Evolutionary conservation across 2,329 filamentous ascomycete species (phyloP).

Genomic region (Calonectria hongkongensis): DNA sequence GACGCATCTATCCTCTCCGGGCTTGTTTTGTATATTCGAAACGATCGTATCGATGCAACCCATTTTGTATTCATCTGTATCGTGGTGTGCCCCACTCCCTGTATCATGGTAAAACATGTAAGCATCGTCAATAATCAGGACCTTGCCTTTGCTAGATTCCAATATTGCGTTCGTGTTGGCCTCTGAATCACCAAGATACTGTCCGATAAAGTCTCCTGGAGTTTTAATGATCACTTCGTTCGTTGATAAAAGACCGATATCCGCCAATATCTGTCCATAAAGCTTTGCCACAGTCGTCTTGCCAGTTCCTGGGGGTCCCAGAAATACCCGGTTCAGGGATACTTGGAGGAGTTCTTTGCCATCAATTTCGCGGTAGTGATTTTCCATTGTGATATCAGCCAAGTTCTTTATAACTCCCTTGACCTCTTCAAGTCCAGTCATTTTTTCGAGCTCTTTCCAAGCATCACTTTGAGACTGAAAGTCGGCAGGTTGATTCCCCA

Average conservation of each 20-base stretch:
- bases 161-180: slow-evolving; percentile 82
- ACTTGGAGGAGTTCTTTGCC: slow-evolving; percentile 75
- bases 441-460: slow-evolving; percentile 74
- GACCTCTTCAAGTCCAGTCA: slow-evolving; percentile 76
- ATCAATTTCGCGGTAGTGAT: slow-evolving; percentile 78
- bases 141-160: slow-evolving; percentile 78
- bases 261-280: slow-evolving; percentile 80
- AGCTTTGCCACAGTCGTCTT: slow-evolving; percentile 84
- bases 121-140: slow-evolving; percentile 86
- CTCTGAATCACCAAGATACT: slow-evolving; percentile 79
- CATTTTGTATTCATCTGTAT: slow-evolving; percentile 69
- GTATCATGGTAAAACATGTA: slow-evolving; percentile 76
- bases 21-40: slow-evolving; percentile 80
- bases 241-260: slow-evolving; percentile 76
- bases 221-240: slow-evolving; percentile 79
- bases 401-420: slow-evolving; percentile 69
- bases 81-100: slow-evolving; percentile 55
- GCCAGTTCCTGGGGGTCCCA: slow-evolving; percentile 82
- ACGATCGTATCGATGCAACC: slow-evolving; percentile 85
- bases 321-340: slow-evolving; percentile 80
- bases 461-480: slow-evolving; percentile 70
- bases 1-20: slow-evolving; percentile 84
- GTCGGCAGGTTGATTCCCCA: slow-evolving; percentile 77
- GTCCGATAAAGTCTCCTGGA: slow-evolving; percentile 82
- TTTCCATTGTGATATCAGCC: slow-evolving; percentile 73